phyloP scores from a whole-genome alignment of 2,329 filamentous ascomycete genomes.

The Aspergillus uvarum region DNA sequence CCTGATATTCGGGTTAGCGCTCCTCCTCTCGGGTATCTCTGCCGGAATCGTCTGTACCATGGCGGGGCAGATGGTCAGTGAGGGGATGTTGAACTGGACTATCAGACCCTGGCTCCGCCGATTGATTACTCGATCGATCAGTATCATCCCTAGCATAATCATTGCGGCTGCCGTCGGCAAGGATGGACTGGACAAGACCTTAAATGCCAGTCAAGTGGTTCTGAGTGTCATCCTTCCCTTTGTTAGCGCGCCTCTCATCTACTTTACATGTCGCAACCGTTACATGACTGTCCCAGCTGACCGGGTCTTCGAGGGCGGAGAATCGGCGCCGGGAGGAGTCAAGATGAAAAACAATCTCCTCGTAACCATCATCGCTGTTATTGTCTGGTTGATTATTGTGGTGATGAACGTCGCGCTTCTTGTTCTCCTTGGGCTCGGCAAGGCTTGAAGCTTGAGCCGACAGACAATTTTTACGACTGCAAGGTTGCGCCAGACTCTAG shows the following conservation, averaged over 20 bases:
- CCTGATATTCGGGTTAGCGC: conserved; percentile 77
- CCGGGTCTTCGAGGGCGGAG: conserved; percentile 33
- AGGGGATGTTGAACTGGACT: conserved; percentile 75
- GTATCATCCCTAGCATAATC: conserved; percentile 78
- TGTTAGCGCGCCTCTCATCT: conserved; percentile 77
- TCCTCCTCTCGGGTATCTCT: conserved; percentile 75
- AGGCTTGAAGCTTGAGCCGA: conserved; percentile 27
- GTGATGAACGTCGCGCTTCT: conserved; percentile 77
- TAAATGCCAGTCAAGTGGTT: conserved; percentile 76
- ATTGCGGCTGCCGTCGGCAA: conserved; percentile 77
- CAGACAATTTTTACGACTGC: background rate
- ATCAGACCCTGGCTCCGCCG: conserved; percentile 76
- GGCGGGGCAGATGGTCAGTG: conserved; percentile 82
- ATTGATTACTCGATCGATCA: conserved; percentile 74
- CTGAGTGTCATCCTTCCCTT: conserved; percentile 79
- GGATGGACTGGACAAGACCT: conserved; percentile 66
- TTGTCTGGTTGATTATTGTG: conserved; percentile 72
- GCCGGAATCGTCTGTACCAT: conserved; percentile 89
- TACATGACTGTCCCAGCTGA: conserved; percentile 72
- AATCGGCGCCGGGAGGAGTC: conserved; percentile 35
- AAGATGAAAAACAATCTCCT: conserved; percentile 74
- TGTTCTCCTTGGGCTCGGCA: conserved; percentile 62
- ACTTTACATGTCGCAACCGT: conserved; percentile 74
- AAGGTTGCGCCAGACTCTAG: background rate
- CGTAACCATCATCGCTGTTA: conserved; percentile 55